Evolutionary conservation across 177 flowering plant species (phyloP).

Genomic region (Tripterygium wilfordii): DNA sequence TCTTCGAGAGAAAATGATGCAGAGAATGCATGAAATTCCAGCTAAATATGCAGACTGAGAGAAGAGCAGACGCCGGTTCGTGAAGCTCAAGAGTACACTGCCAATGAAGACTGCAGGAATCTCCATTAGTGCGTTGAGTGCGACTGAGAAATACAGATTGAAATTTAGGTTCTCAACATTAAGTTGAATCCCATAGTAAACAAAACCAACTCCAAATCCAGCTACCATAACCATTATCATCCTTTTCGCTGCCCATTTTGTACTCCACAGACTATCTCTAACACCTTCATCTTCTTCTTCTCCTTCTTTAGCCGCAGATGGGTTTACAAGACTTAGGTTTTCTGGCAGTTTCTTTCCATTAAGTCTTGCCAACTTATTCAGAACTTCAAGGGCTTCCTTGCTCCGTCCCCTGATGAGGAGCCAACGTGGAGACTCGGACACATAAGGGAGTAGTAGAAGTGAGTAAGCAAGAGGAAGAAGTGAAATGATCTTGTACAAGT

Average conservation of each 20-base stretch:
- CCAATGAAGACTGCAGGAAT: constrained; percentile 55
- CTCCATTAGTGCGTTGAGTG: constrained; percentile 49
- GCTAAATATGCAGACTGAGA: constrained; percentile 38
- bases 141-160: constrained; percentile 47
- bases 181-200: constrained; percentile 58
- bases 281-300: not conserved
- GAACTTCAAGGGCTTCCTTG: constrained; percentile 39
- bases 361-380: constrained; percentile 36
- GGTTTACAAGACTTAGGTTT: constrained; percentile 19
- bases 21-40: constrained; percentile 46
- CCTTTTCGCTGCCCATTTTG: constrained; percentile 46
- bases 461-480: constrained; percentile 45
- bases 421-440: constrained; percentile 66
- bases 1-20: constrained; percentile 29
- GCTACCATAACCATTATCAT: constrained; percentile 40
- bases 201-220: constrained; percentile 57
- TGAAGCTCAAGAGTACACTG: constrained; percentile 34
- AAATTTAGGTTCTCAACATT: constrained; percentile 54
- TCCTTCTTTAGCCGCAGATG: constrained; percentile 8
- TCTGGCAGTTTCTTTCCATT: constrained; percentile 27
- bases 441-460: constrained; percentile 36
- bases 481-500: constrained; percentile 40
- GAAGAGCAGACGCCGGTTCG: constrained; percentile 30
- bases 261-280: constrained; percentile 34
- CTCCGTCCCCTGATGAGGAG: constrained; percentile 40